phyloP scores from a whole-genome alignment of 2,329 filamentous ascomycete genomes.

The Hypoxylon sp. region DNA sequence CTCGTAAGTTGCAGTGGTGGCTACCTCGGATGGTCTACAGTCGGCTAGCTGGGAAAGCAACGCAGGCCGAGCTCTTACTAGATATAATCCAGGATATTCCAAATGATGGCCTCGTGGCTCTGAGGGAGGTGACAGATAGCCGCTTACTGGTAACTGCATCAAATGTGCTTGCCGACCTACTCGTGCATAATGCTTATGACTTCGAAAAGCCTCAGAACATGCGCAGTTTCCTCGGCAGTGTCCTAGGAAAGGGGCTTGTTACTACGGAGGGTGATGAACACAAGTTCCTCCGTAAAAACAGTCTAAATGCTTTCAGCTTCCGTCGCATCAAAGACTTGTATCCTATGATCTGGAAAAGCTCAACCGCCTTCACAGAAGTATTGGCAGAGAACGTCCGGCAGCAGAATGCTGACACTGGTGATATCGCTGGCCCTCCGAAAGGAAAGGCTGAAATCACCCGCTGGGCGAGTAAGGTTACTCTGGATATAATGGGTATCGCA shows the following conservation, averaged over 20 bases:
- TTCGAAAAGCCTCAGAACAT: constrained; percentile 64
- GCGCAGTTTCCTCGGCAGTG: constrained; percentile 60
- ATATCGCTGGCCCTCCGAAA: constrained; percentile 12
- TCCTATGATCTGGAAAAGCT: constrained; percentile 75
- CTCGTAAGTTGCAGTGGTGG: constrained; percentile 28
- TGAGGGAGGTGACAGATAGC: constrained; percentile 34
- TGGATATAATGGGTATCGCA: constrained; percentile 71
- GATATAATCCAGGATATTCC: constrained; percentile 41
- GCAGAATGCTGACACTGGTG: constrained; percentile 15
- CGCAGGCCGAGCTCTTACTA: constrained; percentile 39
- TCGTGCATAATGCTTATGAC: constrained; percentile 64
- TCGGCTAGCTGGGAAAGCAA: constrained; percentile 29
- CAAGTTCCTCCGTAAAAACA: constrained; percentile 74
- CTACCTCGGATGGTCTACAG: constrained; percentile 29
- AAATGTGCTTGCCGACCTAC: constrained; percentile 60
- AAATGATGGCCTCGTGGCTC: constrained; percentile 40
- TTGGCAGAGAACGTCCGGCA: constrained; percentile 57
- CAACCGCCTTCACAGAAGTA: constrained; percentile 50
- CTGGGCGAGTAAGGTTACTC: constrained; percentile 65
- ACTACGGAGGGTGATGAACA: constrained; percentile 77
- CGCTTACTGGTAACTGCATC: constrained; percentile 46
- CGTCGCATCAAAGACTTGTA: constrained; percentile 77
- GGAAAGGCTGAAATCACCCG: constrained; percentile 53
- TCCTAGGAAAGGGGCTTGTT: constrained; percentile 71
- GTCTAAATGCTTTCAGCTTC: constrained; percentile 75